Percentiles rank a stretch among this genome's conserved stretches.
Conservation (phyloP, 2,329 filamentous ascomycete genomes). For the Ciborinia camelliae region DNA sequence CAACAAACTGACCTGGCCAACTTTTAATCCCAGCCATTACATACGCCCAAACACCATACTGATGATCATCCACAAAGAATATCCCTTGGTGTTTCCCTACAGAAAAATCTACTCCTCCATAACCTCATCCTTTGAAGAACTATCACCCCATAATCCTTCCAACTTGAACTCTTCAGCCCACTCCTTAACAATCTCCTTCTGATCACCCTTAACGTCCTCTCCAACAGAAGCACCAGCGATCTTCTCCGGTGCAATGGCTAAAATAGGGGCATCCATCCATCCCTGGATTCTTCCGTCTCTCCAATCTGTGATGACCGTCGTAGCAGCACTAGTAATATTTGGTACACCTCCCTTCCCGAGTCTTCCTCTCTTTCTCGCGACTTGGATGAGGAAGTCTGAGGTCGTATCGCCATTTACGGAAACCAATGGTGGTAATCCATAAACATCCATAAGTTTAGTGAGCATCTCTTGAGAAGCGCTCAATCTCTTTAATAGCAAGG, state of each 20-base stretch:
- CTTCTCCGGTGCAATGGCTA: constrained; percentile 49
- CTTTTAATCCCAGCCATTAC: constrained; percentile 12
- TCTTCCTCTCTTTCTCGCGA: constrained; percentile 86
- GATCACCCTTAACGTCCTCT: constrained; percentile 55
- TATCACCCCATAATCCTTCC: constrained; percentile 85
- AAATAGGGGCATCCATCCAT: constrained; percentile 75
- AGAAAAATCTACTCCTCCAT: constrained; percentile 33
- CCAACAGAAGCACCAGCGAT: constrained; percentile 41
- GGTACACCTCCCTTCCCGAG: constrained; percentile 87
- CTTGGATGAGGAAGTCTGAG: constrained; percentile 90
- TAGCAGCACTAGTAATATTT: constrained; percentile 82
- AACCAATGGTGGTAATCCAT: constrained; percentile 78
- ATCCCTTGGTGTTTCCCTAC: neutral
- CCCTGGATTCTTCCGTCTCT: constrained; percentile 91
- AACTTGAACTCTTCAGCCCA: constrained; percentile 96
- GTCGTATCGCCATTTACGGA: constrained; percentile 69
- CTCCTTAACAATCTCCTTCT: constrained; percentile 85
- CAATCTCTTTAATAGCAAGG: constrained; percentile 76
- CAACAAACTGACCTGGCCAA: constrained; percentile 7
- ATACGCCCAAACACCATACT: constrained; percentile 13
- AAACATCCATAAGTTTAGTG: constrained; percentile 75
- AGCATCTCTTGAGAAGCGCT: constrained; percentile 70
- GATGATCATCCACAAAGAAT: constrained; percentile 10
- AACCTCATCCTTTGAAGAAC: constrained; percentile 26
- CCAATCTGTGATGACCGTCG: constrained; percentile 95